Base-by-base conservation (phyloP, 2,329 filamentous ascomycete genomes). In the Periconia sp. region DNA sequence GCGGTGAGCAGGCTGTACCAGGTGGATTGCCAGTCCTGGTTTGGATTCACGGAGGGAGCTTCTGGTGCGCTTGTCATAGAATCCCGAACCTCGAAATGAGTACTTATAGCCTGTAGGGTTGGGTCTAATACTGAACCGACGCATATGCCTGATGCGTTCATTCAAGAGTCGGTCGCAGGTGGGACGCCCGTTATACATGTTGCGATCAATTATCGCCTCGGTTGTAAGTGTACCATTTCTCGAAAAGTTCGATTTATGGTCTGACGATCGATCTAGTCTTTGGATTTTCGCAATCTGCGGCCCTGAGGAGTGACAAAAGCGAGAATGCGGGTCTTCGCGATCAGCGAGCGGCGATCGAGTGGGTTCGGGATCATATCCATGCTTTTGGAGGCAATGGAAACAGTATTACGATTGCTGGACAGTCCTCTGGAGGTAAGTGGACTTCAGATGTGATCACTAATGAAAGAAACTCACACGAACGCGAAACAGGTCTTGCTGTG, bases 21-120 rank as follows among this genome's bases (percentile, higher is more conserved):
- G 30, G 5, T 23, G 35, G 35, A 11, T 73, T 87, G 10, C 84
- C 84, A 0, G 81, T 86, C 2, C 77, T 78, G 41, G 76, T 85
- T 2, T 88, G 84, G 83, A 82, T 88, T 18, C 82, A 85, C 60
- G 77, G 77, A 35, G 68, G 53, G 30, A 30, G 42, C 18, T 44
- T 44, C n/a, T 44, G 42, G 41, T 27, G 23, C 3, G 8, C 8
- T 27, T 27, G 23, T n/a, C n/a, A 27, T 27, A 27, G 3, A 27
- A 27, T 27, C 5, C 23, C n/a, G n/a, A n/a, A n/a, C 23, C 23
- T 27, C 23, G 3, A 27, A 8, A 27, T 8, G 8, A 27, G 8
- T 27, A 5, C 23, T 27, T 3, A 27, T 27, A 27, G 66, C 23
- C 23, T 27, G 8, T 27, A 27, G 23, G 63, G 61, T 52, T 37